A percentile compares a stretch with the other conserved stretches of the same genome.
Conservation (phyloP, 495 filamentous ascomycete genomes). For the Talaromyces proteolyticus region DNA sequence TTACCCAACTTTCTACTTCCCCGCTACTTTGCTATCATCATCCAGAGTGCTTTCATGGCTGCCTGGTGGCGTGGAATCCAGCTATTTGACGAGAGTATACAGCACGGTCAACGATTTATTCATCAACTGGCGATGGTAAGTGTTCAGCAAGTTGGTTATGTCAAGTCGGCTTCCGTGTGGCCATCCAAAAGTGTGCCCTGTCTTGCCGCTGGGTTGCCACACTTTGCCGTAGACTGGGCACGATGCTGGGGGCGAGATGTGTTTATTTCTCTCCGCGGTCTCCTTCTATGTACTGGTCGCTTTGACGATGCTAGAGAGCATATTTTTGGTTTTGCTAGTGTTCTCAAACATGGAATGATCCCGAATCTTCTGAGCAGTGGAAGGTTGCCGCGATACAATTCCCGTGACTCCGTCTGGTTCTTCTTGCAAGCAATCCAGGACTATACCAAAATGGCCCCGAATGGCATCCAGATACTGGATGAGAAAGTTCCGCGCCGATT, state of each 20-base stretch:
- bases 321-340: slow-evolving; percentile 91
- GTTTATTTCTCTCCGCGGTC: slow-evolving; percentile 89
- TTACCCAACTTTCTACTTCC: slow-evolving; percentile 88
- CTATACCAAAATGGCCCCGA: slow-evolving; percentile 75
- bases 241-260: slow-evolving; percentile 96
- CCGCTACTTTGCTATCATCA: slow-evolving; percentile 84
- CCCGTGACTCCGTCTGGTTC: slow-evolving; percentile 96
- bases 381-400: slow-evolving; percentile 90
- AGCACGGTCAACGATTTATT: slow-evolving; percentile 75
- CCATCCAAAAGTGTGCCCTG: slow-evolving; percentile 77
- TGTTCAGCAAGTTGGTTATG: slow-evolving; percentile 79
- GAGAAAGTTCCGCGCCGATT: slow-evolving; percentile 82
- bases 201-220: slow-evolving; percentile 88
- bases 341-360: slow-evolving; percentile 98
- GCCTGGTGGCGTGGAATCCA: slow-evolving; percentile 72
- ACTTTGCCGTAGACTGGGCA: slow-evolving; percentile 92
- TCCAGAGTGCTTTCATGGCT: slow-evolving; percentile 80
- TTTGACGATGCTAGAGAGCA: slow-evolving; percentile 87
- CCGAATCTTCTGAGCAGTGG: slow-evolving; percentile 89
- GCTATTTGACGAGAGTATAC: slow-evolving; percentile 71
- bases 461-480: slow-evolving; percentile 67
- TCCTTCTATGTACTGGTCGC: slow-evolving; percentile 83
- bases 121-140: slow-evolving; percentile 85
- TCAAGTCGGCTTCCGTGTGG: slow-evolving; percentile 86
- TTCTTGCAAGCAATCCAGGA: slow-evolving; percentile 93